Conservation (phyloP, 352 stramenopile genomes). For the Pythium pectinolyticum region DNA sequence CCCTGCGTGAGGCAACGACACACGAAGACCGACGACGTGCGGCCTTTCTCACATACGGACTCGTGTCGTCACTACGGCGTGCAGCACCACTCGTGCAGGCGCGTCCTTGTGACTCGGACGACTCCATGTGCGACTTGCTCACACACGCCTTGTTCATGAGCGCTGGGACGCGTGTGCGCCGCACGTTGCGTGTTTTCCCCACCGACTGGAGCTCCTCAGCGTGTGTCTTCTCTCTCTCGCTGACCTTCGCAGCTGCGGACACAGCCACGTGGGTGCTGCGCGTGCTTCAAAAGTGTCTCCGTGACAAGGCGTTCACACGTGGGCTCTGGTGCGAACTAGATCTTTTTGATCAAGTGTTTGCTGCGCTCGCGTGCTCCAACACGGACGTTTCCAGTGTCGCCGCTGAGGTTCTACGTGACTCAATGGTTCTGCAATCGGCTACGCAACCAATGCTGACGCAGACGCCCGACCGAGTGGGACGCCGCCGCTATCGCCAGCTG, state of each 20-base stretch:
- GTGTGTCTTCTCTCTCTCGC: constrained; percentile 8
- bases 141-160: constrained; percentile 1
- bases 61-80: background rate
- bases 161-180: background rate
- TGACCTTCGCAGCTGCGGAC: constrained; percentile 5
- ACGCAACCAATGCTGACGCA: constrained; percentile 2
- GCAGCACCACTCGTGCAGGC: constrained; percentile 8
- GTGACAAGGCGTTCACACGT: background rate
- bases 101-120: background rate
- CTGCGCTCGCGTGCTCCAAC: constrained; percentile 14
- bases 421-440: background rate
- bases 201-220: constrained; percentile 4
- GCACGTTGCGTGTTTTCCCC: background rate
- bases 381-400: constrained; percentile 9
- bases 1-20: background rate
- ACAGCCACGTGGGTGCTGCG: constrained; percentile 13
- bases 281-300: constrained; percentile 13
- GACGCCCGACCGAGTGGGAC: background rate
- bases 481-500: constrained; percentile 10
- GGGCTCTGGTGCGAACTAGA: constrained; percentile 6
- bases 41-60: background rate
- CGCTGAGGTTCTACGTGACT: constrained; percentile 6
- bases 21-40: background rate
- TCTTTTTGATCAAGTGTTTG: constrained; percentile 23
- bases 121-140: constrained; percentile 4